phyloP scores from a whole-genome alignment of 768 basidiomycete genomes.

The Botryobasidium botryosum region DNA sequence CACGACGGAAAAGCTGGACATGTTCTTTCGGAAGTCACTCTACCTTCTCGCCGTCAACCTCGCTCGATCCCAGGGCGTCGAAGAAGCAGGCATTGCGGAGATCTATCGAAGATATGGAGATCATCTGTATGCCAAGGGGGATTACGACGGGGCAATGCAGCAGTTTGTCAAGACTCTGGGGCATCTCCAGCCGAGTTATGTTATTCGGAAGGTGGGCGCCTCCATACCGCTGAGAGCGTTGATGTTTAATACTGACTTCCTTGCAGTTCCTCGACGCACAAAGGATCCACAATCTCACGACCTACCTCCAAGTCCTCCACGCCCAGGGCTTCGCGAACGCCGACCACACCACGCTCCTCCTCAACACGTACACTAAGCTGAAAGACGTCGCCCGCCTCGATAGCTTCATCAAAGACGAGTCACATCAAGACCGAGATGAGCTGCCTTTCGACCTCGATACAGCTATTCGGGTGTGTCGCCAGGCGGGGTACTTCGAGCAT shows the following conservation, averaged over 20 bases:
- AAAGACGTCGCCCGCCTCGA: slow-evolving; percentile 81
- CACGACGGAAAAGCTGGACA: slow-evolving; percentile 69
- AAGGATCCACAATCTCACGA: slow-evolving; percentile 84
- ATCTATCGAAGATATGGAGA: slow-evolving; percentile 86
- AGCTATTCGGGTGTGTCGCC: slow-evolving; percentile 89
- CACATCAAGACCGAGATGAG: slow-evolving; percentile 32
- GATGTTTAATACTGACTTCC: too few species aligned
- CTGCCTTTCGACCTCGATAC: slow-evolving; percentile 95
- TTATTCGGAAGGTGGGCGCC: slow-evolving; percentile 71
- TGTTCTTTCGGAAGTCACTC: slow-evolving; percentile 65
- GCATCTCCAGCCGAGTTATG: slow-evolving; percentile 80
- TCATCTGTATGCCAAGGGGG: slow-evolving; percentile 74
- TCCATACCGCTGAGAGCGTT: not conserved
- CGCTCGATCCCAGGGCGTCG: slow-evolving; percentile 62
- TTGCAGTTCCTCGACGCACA: slow-evolving; percentile 88
- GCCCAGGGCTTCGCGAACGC: slow-evolving; percentile 78
- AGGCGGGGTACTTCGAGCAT: slow-evolving; percentile 92
- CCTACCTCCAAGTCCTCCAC: slow-evolving; percentile 92
- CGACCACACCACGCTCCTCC: slow-evolving; percentile 88
- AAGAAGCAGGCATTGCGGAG: slow-evolving; percentile 60
- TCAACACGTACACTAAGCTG: slow-evolving; percentile 96
- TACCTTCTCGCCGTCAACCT: slow-evolving; percentile 68
- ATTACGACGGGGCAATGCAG: slow-evolving; percentile 85
- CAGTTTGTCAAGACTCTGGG: slow-evolving; percentile 88
- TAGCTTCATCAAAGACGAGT: slow-evolving; percentile 81